Percentiles rank a stretch among this genome's conserved stretches.
Evolutionary conservation across 2,329 filamentous ascomycete species (phyloP).

Genomic region (Microdochium bolleyi): DNA sequence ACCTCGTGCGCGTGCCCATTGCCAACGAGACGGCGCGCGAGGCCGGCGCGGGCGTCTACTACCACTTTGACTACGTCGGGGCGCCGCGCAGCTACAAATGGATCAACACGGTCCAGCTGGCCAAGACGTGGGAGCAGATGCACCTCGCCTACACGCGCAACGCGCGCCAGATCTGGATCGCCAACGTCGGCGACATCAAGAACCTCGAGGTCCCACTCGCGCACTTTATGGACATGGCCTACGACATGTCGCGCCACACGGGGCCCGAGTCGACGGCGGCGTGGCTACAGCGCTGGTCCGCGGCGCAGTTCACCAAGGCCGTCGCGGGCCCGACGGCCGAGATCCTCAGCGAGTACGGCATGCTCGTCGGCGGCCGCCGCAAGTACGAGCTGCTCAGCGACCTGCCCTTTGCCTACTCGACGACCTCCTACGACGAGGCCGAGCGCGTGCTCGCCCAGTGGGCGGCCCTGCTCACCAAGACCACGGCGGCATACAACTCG

Average conservation of each 20-base stretch:
- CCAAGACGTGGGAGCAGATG: slow-evolving; percentile 61
- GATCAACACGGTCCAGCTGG: slow-evolving; percentile 59
- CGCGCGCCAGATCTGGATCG: slow-evolving; percentile 54
- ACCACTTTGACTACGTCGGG: not conserved
- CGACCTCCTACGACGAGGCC: slow-evolving; percentile 55
- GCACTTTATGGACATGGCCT: slow-evolving; percentile 62
- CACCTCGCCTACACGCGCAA: slow-evolving; percentile 48
- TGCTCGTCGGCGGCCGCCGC: slow-evolving; percentile 41
- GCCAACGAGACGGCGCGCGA: slow-evolving; percentile 37
- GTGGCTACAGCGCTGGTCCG: slow-evolving; percentile 38
- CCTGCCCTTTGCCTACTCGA: slow-evolving; percentile 40
- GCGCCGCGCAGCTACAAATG: slow-evolving; percentile 20
- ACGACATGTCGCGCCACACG: slow-evolving; percentile 48
- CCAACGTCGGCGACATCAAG: slow-evolving; percentile 59
- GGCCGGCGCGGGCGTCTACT: slow-evolving; percentile 17
- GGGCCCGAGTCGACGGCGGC: slow-evolving; percentile 46
- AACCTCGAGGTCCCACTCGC: slow-evolving; percentile 55
- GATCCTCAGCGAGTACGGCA: slow-evolving; percentile 46
- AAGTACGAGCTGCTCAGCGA: slow-evolving; percentile 52
- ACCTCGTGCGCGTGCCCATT: slow-evolving; percentile 44
- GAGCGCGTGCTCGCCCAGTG: slow-evolving; percentile 47
- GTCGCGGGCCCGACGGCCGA: slow-evolving; percentile 38
- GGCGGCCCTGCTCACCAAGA: slow-evolving; percentile 40
- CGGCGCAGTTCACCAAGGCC: slow-evolving; percentile 41
- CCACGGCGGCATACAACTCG: slow-evolving; percentile 46